Conservation (phyloP, 2,329 filamentous ascomycete genomes). For the Apiospora saccharicola region DNA sequence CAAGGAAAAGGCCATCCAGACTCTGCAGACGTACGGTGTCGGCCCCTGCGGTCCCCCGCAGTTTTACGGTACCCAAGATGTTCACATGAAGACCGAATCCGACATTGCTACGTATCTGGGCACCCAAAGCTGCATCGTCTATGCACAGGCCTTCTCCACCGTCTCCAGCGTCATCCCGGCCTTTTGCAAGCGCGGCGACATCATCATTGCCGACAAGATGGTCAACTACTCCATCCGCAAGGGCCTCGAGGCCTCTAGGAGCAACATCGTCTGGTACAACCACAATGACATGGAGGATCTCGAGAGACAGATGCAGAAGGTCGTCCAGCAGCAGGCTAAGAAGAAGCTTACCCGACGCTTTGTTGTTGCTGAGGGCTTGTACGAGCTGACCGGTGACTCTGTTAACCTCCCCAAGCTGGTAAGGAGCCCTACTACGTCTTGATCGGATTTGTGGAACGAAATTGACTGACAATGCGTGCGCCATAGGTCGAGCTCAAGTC, state of each 20-base stretch:
- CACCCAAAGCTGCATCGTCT: conserved; percentile 89
- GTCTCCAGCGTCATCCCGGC: conserved; percentile 97
- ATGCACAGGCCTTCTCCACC: conserved; percentile 94
- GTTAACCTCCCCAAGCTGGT: conserved; percentile 86
- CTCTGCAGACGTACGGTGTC: conserved; percentile 92
- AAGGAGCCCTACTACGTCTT: conserved; percentile 43
- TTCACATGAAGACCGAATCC: conserved; percentile 95
- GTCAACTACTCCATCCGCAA: conserved; percentile 95
- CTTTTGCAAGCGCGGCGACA: conserved; percentile 95
- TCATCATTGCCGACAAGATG: conserved; percentile 93
- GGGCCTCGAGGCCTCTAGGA: conserved; percentile 90
- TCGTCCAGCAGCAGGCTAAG: conserved; percentile 84
- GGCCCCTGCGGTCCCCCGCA: conserved; percentile 96
- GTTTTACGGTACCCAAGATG: conserved; percentile 98
- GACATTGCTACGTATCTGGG: conserved; percentile 93
- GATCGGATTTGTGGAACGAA: neutral
- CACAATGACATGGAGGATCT: conserved; percentile 97
- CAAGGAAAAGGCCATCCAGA: conserved; percentile 94
- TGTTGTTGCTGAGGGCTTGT: conserved; percentile 94
- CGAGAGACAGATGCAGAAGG: conserved; percentile 82
- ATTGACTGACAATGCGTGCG: conserved; percentile 26
- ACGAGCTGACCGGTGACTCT: conserved; percentile 88
- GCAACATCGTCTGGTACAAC: conserved; percentile 91
- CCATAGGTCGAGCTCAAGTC: conserved; percentile 85
- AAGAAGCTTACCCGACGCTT: conserved; percentile 91